phyloP scores from a whole-genome alignment of 768 basidiomycete genomes.

The Amanita rimosa region DNA sequence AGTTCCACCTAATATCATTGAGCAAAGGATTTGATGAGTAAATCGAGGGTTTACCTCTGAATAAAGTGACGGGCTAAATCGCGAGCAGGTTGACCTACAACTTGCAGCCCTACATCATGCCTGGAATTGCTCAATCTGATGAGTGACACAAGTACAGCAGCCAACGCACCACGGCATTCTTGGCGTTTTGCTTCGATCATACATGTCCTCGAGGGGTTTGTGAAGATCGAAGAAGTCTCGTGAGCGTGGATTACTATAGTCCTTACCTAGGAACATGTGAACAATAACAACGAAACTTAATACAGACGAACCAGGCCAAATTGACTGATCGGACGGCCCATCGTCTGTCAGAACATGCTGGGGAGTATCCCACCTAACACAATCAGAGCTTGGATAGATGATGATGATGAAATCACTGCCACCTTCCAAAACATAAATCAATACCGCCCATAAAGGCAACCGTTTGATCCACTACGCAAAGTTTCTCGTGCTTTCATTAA shows the following conservation, averaged over 20 bases:
- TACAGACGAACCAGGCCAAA: constrained; percentile 69
- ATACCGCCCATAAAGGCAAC: constrained; percentile 98
- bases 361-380: constrained; percentile 83
- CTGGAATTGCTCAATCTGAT: constrained; percentile 24
- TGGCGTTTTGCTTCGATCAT: constrained; percentile 79
- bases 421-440: constrained; percentile 89
- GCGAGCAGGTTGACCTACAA: constrained; percentile 92
- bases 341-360: constrained; percentile 90
- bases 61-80: constrained; percentile 93
- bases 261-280: constrained; percentile 53
- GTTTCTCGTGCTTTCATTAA: constrained; percentile 75
- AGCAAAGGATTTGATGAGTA: neutral
- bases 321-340: constrained; percentile 43
- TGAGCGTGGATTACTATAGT: constrained; percentile 87
- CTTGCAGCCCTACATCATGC: constrained; percentile 96
- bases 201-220: constrained; percentile 93
- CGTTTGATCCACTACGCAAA: constrained; percentile 94
- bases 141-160: neutral
- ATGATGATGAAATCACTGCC: neutral
- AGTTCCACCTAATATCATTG: constrained; percentile 68
- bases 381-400: neutral
- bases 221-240: constrained; percentile 76
- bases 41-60: constrained; percentile 46
- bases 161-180: constrained; percentile 86
- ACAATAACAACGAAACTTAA: neutral